A percentile compares a stretch with the other conserved stretches of the same genome.
These are phyloP conservation scores for Auricularia sp. DNA, from an alignment of 768 basidiomycete species.

Conservation along the genomic window DNA sequence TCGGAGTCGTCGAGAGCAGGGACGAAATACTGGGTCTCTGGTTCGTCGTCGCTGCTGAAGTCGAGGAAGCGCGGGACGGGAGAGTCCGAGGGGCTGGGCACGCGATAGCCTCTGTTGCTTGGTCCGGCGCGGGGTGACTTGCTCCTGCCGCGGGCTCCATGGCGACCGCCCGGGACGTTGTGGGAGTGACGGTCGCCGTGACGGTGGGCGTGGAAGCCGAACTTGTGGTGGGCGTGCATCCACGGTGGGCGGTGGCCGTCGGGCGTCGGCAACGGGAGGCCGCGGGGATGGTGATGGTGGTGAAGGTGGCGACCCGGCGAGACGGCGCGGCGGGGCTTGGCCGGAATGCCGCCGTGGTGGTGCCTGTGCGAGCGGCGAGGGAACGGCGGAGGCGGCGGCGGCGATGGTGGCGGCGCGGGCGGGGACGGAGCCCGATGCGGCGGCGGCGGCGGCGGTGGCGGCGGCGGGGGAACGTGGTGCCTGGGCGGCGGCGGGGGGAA, in stretches of 20 bases:
- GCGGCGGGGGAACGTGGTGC: background rate
- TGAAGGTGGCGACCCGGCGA: background rate
- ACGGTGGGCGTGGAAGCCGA: background rate
- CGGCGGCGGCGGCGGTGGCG: background rate
- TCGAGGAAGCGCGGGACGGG: constrained; percentile 3
- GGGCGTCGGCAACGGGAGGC: background rate
- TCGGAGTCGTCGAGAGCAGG: background rate
- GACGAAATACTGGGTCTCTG: background rate
- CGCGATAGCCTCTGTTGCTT: background rate
- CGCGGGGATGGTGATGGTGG: background rate
- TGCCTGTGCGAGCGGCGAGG: background rate
- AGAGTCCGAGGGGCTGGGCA: background rate
- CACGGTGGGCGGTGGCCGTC: background rate
- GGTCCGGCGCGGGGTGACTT: background rate
- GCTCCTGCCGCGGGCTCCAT: background rate
- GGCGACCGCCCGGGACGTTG: background rate
- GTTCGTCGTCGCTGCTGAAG: background rate
- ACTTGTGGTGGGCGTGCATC: background rate
- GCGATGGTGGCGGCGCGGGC: background rate
- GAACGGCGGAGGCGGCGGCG: background rate
- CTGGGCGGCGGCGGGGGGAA: background rate
- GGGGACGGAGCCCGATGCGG: too few species aligned
- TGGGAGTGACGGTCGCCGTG: background rate
- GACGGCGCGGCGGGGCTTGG: background rate
- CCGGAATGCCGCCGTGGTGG: background rate